Evolutionary conservation across 2,329 filamentous ascomycete species (phyloP).

Genomic region (Talaromyces rugulosus): DNA sequence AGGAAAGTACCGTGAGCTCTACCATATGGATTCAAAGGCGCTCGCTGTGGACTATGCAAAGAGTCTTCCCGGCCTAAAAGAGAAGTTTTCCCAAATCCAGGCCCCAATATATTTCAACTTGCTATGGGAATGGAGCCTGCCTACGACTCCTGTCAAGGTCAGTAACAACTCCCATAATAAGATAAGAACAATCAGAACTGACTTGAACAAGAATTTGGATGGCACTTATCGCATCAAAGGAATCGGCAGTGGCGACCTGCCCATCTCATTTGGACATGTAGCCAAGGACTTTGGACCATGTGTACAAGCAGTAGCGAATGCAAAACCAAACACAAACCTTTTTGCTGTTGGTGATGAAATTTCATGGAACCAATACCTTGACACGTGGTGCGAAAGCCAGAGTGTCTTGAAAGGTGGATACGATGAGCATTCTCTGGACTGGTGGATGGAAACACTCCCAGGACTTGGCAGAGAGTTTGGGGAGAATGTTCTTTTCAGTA

Average conservation of each 20-base stretch:
- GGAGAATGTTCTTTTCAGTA: conserved; percentile 3
- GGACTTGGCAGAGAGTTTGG: conserved; percentile 3
- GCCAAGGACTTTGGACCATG: not conserved
- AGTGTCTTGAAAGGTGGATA: not conserved
- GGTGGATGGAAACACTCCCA: not conserved
- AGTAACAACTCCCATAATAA: not conserved
- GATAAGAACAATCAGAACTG: not conserved
- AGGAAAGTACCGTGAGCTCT: conserved; percentile 1
- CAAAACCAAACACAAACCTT: not conserved
- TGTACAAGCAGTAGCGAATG: conserved; percentile 1
- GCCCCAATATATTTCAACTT: conserved; percentile 6
- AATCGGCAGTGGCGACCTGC: not conserved
- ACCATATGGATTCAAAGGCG: conserved; percentile 8
- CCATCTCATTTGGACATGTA: conserved; percentile 4
- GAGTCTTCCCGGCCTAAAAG: not conserved
- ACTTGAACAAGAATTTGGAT: not conserved
- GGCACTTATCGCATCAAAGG: conserved; percentile 1
- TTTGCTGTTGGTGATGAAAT: conserved; percentile 4
- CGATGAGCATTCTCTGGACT: conserved; percentile 1
- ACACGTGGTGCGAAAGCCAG: conserved; percentile 6
- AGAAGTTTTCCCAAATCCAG: conserved; percentile 9
- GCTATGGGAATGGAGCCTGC: conserved; percentile 7
- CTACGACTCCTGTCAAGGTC: conserved; percentile 3
- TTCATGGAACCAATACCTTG: conserved; percentile 1
- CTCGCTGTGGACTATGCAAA: not conserved